phyloP scores from a whole-genome alignment of 139 green algal species.

The Diplosphaera chodatii region DNA sequence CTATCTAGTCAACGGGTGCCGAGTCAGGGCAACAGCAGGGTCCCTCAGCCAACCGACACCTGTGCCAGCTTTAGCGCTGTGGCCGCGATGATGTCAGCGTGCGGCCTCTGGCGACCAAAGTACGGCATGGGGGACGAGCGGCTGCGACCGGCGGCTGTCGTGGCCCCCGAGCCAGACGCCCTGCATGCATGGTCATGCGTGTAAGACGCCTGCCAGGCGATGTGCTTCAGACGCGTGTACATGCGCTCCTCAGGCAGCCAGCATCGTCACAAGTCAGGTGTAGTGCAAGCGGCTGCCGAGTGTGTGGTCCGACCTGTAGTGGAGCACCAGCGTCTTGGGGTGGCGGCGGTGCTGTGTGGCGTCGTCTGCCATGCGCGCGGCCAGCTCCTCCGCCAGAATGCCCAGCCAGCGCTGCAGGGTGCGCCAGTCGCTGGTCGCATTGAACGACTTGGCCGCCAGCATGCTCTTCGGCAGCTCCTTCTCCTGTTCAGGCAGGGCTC shows the following conservation, averaged over 20 bases:
- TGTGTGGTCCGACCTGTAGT: conserved; percentile 42
- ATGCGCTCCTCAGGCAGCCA: no score
- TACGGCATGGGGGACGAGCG: conserved; percentile 45
- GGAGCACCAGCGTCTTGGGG: conserved; percentile 42
- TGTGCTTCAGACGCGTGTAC: no score
- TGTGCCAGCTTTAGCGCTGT: conserved; percentile 31
- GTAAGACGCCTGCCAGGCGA: no score
- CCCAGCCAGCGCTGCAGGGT: conserved; percentile 48
- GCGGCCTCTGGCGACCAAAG: conserved; percentile 15
- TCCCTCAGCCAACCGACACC: no score
- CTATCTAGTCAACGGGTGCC: no score
- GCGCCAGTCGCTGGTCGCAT: conserved; percentile 32
- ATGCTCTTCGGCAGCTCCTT: conserved; percentile 52
- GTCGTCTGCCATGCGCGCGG: conserved; percentile 46
- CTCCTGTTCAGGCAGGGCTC: no score
- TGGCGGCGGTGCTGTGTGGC: conserved; percentile 34
- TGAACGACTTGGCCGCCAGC: conserved; percentile 76
- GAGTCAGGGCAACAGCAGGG: no score
- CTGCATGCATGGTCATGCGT: neutral
- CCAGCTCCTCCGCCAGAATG: conserved; percentile 73
- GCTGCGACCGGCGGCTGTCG: conserved; percentile 28
- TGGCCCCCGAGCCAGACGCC: neutral
- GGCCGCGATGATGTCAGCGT: conserved; percentile 15
- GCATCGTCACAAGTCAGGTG: no score
- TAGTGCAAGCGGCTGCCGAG: no score